These are phyloP conservation scores for Cutaneotrichosporon sp. DNA, from an alignment of 1,284 basidiomycete genomes.

Conservation along the genomic window DNA sequence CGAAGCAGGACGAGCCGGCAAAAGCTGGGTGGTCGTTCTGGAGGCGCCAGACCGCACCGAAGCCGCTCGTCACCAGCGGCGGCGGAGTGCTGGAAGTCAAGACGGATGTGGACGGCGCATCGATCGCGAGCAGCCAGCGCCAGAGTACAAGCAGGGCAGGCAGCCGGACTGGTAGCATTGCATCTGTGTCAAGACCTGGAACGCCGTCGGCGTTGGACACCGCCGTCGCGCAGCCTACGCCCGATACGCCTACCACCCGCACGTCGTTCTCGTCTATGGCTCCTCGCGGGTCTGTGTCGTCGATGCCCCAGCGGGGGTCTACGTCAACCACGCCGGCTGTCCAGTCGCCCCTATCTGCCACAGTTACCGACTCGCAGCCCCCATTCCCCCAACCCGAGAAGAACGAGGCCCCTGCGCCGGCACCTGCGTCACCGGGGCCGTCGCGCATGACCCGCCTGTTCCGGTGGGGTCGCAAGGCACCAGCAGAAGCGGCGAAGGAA, in stretches of 20 bases:
- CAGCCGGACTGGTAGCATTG: background rate
- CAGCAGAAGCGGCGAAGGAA: background rate
- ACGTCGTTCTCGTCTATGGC: too few species aligned
- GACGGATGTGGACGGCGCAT: constrained; percentile 6
- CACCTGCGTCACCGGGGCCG: constrained; percentile 9
- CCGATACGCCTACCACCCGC: constrained; percentile 1
- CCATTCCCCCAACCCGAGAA: too few species aligned
- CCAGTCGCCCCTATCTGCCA: too few species aligned
- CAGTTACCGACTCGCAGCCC: too few species aligned
- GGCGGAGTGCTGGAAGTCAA: constrained; percentile 46
- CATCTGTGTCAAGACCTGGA: background rate
- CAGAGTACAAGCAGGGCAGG: background rate
- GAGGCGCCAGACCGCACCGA: constrained; percentile 29
- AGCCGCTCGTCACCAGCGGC: constrained; percentile 42
- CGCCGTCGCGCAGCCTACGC: too few species aligned
- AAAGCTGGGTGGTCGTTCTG: constrained; percentile 45
- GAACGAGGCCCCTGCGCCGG: too few species aligned
- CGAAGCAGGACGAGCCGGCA: constrained; percentile 9
- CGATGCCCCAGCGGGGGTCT: too few species aligned
- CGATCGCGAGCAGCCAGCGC: background rate
- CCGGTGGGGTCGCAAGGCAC: constrained; percentile 1
- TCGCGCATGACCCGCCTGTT: constrained; percentile 45
- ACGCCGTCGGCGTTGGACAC: too few species aligned
- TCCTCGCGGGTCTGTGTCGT: too few species aligned
- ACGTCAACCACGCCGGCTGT: too few species aligned